Evolutionary conservation across 495 filamentous ascomycete genomes (phyloP), one percentile per base, ranked within the genome.

Genomic region (Penicillium flavigenum): DNA sequence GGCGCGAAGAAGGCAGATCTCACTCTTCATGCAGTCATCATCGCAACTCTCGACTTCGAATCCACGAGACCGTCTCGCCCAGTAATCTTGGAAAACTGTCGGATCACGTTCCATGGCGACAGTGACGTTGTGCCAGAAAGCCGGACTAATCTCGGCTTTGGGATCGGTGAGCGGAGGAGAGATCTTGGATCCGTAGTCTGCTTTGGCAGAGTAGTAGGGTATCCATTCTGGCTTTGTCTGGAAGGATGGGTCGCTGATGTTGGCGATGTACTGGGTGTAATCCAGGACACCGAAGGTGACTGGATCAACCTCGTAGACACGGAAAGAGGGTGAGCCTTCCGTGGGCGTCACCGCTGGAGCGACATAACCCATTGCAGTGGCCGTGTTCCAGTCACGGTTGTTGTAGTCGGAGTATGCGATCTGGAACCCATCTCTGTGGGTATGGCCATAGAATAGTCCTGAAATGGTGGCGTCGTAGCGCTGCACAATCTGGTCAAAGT

Each of bases 41-140:
- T 59, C 63, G 47, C 78, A 80, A 3, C 51, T 54, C 3, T 58
- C 50, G 10, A 71, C 61, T 24, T 70, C 62, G 55, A 61, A 78
- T 20, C 69, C 76, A 20, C 77, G 68, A 19, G 56, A 60, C 17
- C 72, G 72, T 17, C 74, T 60, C 4, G 65, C 64, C 62, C 69
- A 76, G 52, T 69, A 81, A 4, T 66, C 59, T 24, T 75, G 57
- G 59, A 79, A 80, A 0, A 70, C 56, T 0, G 63, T n/a, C 4
- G 69, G 52, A 39, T 77, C 63, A 5, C 59, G 44, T 31, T 77
- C 70, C 51, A 80, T 73, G 6, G 68, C 60, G 1, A 62, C 74
- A 5, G 82, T 83, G 22, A 84, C 76, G 62, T 82, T 78, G 61
- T 84, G 81, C 82, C 82, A 84, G 70, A 84, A 84, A 8, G 78